These are phyloP conservation scores for Zoysia japonica DNA, from an alignment of 176 grass and related monocot species.

Conservation along the genomic window DNA sequence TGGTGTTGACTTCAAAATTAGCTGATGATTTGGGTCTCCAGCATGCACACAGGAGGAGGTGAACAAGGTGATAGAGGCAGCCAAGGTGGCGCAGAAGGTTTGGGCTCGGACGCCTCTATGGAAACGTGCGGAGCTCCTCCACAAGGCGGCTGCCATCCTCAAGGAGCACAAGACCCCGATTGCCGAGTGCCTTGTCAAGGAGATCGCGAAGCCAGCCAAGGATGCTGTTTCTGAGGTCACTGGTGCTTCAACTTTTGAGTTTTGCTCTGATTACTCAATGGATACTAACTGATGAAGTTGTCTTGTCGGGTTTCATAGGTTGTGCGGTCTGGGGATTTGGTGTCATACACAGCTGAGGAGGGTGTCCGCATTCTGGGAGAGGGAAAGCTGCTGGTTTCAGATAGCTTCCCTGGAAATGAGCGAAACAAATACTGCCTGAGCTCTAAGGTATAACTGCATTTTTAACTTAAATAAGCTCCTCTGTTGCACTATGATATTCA, in stretches of 20 bases:
- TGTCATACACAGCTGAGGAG: constrained; percentile 95
- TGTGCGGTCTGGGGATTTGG: constrained; percentile 84
- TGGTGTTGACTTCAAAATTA: constrained; percentile 4
- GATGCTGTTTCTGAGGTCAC: constrained; percentile 83
- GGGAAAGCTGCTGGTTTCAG: constrained; percentile 84
- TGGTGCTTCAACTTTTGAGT: neutral
- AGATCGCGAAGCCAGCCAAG: constrained; percentile 97
- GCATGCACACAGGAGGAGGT: constrained; percentile 99
- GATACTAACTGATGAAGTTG: constrained; percentile 14
- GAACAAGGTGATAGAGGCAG: constrained; percentile 88
- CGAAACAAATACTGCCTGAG: constrained; percentile 91
- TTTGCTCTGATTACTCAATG: constrained; percentile 7
- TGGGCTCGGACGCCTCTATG: constrained; percentile 87
- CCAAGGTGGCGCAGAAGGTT: constrained; percentile 76
- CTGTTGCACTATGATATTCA: neutral
- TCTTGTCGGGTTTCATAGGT: constrained; percentile 50
- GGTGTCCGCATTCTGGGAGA: constrained; percentile 91
- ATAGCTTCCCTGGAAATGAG: constrained; percentile 97
- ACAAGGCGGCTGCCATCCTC: constrained; percentile 86
- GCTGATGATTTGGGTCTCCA: constrained; percentile 30
- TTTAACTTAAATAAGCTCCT: neutral
- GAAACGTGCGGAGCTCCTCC: constrained; percentile 90
- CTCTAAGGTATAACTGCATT: constrained; percentile 71
- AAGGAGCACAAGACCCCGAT: constrained; percentile 88
- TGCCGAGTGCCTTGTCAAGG: constrained; percentile 87